Conservation (phyloP, 139 green algal genomes). For the Cymbomonas tetramitiformis region DNA sequence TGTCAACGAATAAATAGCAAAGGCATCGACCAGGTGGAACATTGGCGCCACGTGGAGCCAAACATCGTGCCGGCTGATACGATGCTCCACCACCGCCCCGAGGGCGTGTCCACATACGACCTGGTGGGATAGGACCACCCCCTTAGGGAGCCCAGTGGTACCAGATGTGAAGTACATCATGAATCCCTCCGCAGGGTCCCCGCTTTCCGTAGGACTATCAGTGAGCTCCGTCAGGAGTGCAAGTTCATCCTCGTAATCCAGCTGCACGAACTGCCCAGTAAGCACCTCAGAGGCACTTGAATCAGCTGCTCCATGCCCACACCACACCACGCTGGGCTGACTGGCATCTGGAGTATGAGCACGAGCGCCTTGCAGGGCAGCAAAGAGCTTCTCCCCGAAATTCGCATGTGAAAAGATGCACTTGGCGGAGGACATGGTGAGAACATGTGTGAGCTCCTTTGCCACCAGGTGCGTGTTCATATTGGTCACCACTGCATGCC, state of each 20-base stretch:
- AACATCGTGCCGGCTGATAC: constrained; percentile 48
- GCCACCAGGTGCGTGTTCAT: constrained; percentile 8
- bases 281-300: too few relatives aligned
- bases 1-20: constrained; percentile 73
- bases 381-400: neutral
- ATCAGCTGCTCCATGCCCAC: too few relatives aligned
- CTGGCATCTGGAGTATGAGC: too few relatives aligned
- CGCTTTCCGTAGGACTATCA: too few relatives aligned
- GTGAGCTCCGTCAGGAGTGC: too few relatives aligned
- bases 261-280: too few relatives aligned
- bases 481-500: neutral
- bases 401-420: neutral
- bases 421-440: neutral
- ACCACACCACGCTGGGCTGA: too few relatives aligned
- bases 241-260: too few relatives aligned
- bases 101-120: constrained; percentile 57
- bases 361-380: too few relatives aligned
- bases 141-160: constrained; percentile 72
- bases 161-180: constrained; percentile 39
- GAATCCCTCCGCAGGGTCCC: too few relatives aligned
- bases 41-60: constrained; percentile 78
- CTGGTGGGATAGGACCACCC: constrained; percentile 57
- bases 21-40: constrained; percentile 87
- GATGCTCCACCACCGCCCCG: constrained; percentile 60
- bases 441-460: neutral